phyloP scores from a whole-genome alignment of 495 filamentous ascomycete genomes.

The Achaetomiella virescens region DNA sequence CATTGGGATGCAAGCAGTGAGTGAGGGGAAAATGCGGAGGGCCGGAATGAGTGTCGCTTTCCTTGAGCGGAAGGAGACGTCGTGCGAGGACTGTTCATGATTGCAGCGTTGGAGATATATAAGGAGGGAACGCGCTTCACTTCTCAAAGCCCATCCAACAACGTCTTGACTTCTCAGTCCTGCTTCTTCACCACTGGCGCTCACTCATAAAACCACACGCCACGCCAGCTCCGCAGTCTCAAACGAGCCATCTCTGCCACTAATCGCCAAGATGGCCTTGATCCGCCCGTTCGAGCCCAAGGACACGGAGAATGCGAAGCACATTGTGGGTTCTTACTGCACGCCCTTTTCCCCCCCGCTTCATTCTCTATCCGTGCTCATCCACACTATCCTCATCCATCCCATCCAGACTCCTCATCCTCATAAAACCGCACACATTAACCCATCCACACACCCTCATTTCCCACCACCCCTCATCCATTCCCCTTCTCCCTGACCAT shows the following conservation, averaged over 20 bases:
- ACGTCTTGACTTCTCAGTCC: too few species aligned
- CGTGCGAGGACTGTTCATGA: too few species aligned
- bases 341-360: background rate
- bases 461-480: too few species aligned
- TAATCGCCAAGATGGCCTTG: constrained; percentile 26
- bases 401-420: background rate
- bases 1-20: background rate
- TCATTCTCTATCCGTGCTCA: background rate
- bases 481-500: background rate
- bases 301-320: constrained; percentile 31
- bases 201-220: too few species aligned
- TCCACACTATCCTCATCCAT: background rate
- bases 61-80: background rate
- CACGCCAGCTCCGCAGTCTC: background rate
- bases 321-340: constrained; percentile 26
- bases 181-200: too few species aligned
- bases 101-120: too few species aligned
- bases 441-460: too few species aligned
- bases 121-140: too few species aligned
- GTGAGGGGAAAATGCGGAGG: background rate
- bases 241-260: background rate
- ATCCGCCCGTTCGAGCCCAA: constrained; percentile 27
- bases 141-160: too few species aligned
- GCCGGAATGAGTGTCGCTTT: background rate
- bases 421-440: too few species aligned